Evolutionary conservation across 2,329 filamentous ascomycete genomes (phyloP).

Genomic region (Arthrobotrys sphaeroides): DNA sequence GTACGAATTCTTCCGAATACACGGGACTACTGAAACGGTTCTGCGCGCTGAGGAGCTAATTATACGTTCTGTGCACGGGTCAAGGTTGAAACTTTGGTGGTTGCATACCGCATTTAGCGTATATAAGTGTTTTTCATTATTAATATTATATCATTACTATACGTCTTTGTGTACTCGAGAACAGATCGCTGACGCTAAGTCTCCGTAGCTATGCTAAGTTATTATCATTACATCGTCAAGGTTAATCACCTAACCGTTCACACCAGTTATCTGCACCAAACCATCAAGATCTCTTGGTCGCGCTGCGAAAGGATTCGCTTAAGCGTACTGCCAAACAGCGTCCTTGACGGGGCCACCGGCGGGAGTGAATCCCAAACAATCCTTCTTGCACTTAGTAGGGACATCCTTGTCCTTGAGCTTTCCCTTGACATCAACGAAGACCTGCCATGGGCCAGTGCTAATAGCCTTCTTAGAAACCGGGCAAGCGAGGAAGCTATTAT

Average conservation of each 20-base stretch:
- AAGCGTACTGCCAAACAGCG: slow-evolving; percentile 36
- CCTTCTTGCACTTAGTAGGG: slow-evolving; percentile 18
- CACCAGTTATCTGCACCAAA: too few species aligned
- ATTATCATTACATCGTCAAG: background rate
- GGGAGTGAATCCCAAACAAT: slow-evolving; percentile 46
- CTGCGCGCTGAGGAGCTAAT: too few species aligned
- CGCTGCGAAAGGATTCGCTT: background rate
- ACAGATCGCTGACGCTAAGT: background rate
- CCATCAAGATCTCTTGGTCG: too few species aligned
- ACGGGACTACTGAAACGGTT: too few species aligned
- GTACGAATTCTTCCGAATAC: too few species aligned
- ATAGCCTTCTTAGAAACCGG: slow-evolving; percentile 57
- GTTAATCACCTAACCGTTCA: background rate
- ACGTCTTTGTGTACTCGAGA: background rate
- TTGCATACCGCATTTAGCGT: too few species aligned
- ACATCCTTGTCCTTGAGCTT: slow-evolving; percentile 50
- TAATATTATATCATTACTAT: background rate
- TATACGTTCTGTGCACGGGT: too few species aligned
- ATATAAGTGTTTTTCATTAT: background rate
- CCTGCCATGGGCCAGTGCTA: slow-evolving; percentile 60
- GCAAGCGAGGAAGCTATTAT: slow-evolving; percentile 63
- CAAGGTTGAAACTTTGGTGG: too few species aligned
- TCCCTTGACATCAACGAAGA: slow-evolving; percentile 61
- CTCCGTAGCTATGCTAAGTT: background rate
- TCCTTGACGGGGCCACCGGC: slow-evolving; percentile 5